Evolutionary conservation across 176 grass and related monocot species (phyloP), one percentile per base, ranked within the genome.

Genomic region (Cymbopogon citratus): DNA sequence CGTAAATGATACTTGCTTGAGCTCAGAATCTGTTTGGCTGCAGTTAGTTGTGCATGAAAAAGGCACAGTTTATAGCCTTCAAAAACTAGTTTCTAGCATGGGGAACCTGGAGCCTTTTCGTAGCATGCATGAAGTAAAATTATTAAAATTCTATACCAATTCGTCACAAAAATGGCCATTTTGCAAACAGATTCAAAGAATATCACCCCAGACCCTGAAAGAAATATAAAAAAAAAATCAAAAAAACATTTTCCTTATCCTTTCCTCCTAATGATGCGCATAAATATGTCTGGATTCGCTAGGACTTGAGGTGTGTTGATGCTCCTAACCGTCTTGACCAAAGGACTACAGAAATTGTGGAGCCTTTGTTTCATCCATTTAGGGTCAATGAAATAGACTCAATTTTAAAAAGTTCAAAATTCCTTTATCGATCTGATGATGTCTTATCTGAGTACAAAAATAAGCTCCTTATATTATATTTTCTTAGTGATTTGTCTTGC

Each of bases 401-500:
- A 3, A 9, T 51, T 29, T 49, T 31, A 10, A 52, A 33, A 15
- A 74, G 43, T 19, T 29, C 6, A 26, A 19, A 51, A 52, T 18
- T 36, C 2, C 5, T 35, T 13, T 75, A 7, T 75, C 13, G 33
- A 0, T 18, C 25, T 61, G 23, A 12, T 0, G 23, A 26, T 48
- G 24, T 49, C 43, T 2, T 49, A 0, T 49, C 7, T 46, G 40
- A 27, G 16, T 45, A n/a, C 5, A 38, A 49, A 68, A 36, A 0
- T 49, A 68, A 48, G 54, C 9, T 71, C 28, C n/a, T 61, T 44
- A 62, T 34, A 46, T 25, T 71, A 27, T 12, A 63, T 64, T 68
- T 69, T 27, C 56, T 76, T 83, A 21, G 52, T 23, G 19, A 81
- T 43, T 56, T 48, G 14, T 52, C 21, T 75, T 83, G 59, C 18